Evolutionary conservation across 2,329 filamentous ascomycete species (phyloP), one percentile per base, ranked within the genome.

Genomic region (Calonectria pauciramosa): DNA sequence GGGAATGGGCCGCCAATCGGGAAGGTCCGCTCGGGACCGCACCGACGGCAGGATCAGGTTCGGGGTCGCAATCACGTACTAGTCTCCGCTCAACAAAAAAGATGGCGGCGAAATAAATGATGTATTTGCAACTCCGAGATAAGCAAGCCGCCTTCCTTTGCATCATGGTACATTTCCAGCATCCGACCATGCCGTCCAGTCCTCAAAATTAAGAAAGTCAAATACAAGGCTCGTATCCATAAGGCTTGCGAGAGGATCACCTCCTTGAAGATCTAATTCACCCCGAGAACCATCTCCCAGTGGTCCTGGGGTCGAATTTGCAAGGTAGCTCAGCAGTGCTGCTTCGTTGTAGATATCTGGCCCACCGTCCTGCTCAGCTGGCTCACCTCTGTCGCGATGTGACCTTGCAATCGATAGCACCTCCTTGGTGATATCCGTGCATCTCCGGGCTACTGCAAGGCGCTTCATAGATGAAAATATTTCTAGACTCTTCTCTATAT

Each of bases 381-480:
- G 54, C 13, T 44, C 41, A 23, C 30, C 44, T 11, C 54, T 30
- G n/a, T 70, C 68, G n/a, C 30, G 52, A 63, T 70, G 68, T 16
- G 68, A 70, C 30, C 54, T 51, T 11, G 54, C 67, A 47, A 70
- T 70, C 14, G 68, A 23, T 14, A 63, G 49, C 3, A 73, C 60
- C 34, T 73, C 71, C 14, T 70, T 71, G 1, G 68, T 71, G 26
- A 71, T 73, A 10, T 71, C 68, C 3, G 71, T 73, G 23, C 71
- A 73, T 52, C 38, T 51, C 8, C 71, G 68, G n/a, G 71, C 71
- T 10, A 73, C 68, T 18, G 68, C 59, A n/a, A 73, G 51, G 10
- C 69, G 41, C 26, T 73, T 63, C 71, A 73, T 71, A 13, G 71
- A 71, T 18, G 68, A 54, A 36, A 73, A 73, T 18, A 73, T 71